phyloP scores from a whole-genome alignment of 345 rosid genomes.

The Corchorus capsularis region DNA sequence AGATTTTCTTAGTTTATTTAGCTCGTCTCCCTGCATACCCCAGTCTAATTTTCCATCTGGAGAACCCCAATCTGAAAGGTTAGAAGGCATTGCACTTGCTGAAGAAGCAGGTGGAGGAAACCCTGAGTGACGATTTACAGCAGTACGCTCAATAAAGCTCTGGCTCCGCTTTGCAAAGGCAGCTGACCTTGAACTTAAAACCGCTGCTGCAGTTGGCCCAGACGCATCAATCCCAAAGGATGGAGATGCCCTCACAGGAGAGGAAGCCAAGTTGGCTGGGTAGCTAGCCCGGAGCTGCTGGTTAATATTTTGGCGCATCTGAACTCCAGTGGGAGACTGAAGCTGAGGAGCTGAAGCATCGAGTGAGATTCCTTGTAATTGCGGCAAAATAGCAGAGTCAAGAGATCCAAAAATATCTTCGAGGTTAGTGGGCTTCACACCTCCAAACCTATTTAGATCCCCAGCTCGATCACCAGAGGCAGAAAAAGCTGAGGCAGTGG shows the following conservation, averaged over 20 bases:
- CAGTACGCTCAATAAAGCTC: slow-evolving; percentile 67
- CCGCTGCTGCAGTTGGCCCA: slow-evolving; percentile 44
- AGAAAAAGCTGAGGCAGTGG: slow-evolving; percentile 45
- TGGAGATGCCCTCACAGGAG: slow-evolving; percentile 49
- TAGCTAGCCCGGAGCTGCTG: slow-evolving; percentile 56
- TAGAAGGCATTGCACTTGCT: slow-evolving; percentile 32
- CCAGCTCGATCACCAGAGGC: slow-evolving; percentile 41
- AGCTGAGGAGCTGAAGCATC: slow-evolving; percentile 36
- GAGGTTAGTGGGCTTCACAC: slow-evolving; percentile 63
- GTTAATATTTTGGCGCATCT: slow-evolving; percentile 51
- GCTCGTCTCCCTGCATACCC: slow-evolving; percentile 76
- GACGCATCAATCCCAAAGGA: slow-evolving; percentile 47
- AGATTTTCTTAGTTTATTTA: slow-evolving; percentile 65
- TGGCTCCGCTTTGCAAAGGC: slow-evolving; percentile 72
- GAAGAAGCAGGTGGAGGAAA: slow-evolving; percentile 42
- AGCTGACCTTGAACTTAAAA: slow-evolving; percentile 56
- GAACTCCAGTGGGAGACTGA: slow-evolving; percentile 47
- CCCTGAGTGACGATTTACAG: slow-evolving; percentile 39
- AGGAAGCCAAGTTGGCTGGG: slow-evolving; percentile 46
- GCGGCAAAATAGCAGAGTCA: slow-evolving; percentile 41
- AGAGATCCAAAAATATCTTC: slow-evolving; percentile 62
- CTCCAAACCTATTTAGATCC: slow-evolving; percentile 58
- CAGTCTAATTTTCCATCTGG: slow-evolving; percentile 82
- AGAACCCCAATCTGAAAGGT: slow-evolving; percentile 67
- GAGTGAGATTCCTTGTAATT: slow-evolving; percentile 45